Percentiles rank a stretch among this genome's conserved stretches.
Conservation (phyloP, 805 yeast genomes). For the Kluyveromyces dobzhanskii region DNA sequence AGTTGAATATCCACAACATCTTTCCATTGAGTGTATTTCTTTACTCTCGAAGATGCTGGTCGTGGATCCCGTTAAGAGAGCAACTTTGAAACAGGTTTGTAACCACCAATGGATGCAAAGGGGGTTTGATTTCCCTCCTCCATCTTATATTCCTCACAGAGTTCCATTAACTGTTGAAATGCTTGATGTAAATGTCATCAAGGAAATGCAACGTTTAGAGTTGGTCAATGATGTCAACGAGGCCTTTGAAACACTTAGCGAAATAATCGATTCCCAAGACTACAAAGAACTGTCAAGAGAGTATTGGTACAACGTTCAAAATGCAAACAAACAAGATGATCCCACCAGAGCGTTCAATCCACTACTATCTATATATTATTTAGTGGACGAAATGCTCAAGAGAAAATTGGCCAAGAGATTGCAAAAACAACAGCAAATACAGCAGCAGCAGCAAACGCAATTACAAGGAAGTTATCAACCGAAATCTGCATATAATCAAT, state of each 20-base stretch:
- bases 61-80: conserved; percentile 79
- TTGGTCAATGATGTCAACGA: conserved; percentile 59
- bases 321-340: conserved; percentile 34
- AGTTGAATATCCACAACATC: conserved; percentile 81
- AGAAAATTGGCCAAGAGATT: conserved; percentile 48
- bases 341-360: conserved; percentile 90
- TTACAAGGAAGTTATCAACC: background rate
- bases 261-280: conserved; percentile 51
- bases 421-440: conserved; percentile 19
- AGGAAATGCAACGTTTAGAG: conserved; percentile 70
- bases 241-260: conserved; percentile 46
- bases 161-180: conserved; percentile 45
- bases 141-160: conserved; percentile 68
- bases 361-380: conserved; percentile 71
- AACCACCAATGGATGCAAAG: conserved; percentile 92
- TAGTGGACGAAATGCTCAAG: conserved; percentile 76
- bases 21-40: conserved; percentile 74
- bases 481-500: background rate
- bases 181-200: conserved; percentile 47
- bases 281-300: conserved; percentile 34
- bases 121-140: conserved; percentile 70
- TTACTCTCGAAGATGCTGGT: conserved; percentile 82
- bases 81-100: conserved; percentile 67
- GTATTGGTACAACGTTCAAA: conserved; percentile 19
- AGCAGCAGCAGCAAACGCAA: conserved; percentile 3